Evolutionary conservation across 2,329 filamentous ascomycete genomes (phyloP), one percentile per base, ranked within the genome.

Genomic region (Hymenotorrendiella dingleyae): DNA sequence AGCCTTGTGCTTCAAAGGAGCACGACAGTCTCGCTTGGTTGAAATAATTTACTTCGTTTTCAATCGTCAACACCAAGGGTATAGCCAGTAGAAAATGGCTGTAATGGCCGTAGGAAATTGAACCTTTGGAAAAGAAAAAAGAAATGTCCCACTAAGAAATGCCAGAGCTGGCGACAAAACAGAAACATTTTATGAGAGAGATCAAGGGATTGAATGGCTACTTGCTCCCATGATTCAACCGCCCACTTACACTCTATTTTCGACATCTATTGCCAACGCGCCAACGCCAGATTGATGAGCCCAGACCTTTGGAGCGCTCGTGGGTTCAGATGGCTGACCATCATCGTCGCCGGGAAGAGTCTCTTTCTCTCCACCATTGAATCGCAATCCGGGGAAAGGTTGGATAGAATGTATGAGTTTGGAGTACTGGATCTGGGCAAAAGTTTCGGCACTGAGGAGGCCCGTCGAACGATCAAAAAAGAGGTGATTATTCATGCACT

Each of bases 201-300:
- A 23, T 47, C 6, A n/a, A n/a, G n/a, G n/a, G n/a, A n/a, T n/a
- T n/a, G n/a, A n/a, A n/a, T n/a, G n/a, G n/a, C n/a, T n/a, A n/a
- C n/a, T n/a, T n/a, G n/a, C n/a, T n/a, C n/a, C n/a, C n/a, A n/a
- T n/a, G n/a, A n/a, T n/a, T n/a, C n/a, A n/a, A n/a, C 10, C 14
- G 4, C 6, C 8, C 17, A 49, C 71, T 62, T 65, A 84, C 81
- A 86, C 80, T 59, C 80, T 73, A 3, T 86, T 87, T 49, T 93
- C 86, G 57, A 93, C 88, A 57, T 96, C 90, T 28, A 95, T 74
- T 0, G 84, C 80, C 29, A 96, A 68, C 28, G 83, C 79, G 58
- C 84, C 93, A 27, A 90, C 85, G 11, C 89, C 89, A 4, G 86
- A 77, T 41, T 78, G 74, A 63, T 95, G 89, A 1, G 88, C 86